These are phyloP conservation scores for Dioszegia hungarica DNA, from an alignment of 768 basidiomycete genomes.

Conservation along the genomic window DNA sequence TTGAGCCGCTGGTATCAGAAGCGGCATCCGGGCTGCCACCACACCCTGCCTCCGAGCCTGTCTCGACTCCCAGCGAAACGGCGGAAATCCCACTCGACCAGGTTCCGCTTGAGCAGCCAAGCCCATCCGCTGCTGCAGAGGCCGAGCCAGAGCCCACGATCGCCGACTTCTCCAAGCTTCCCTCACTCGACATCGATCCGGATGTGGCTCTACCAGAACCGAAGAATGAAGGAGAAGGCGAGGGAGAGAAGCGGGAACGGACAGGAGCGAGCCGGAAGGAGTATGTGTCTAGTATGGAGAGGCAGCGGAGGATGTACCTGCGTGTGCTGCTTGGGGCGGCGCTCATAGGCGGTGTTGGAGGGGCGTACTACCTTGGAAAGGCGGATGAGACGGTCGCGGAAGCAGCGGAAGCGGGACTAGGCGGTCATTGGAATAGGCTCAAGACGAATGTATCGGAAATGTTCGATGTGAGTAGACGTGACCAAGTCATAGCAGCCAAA, in stretches of 20 bases:
- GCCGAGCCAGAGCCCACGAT: neutral
- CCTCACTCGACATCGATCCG: conserved; percentile 48
- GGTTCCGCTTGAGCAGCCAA: conserved; percentile 6
- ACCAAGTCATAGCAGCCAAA: neutral
- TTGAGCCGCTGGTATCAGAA: conserved; percentile 22
- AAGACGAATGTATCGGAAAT: conserved; percentile 32
- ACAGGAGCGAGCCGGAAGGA: conserved; percentile 58
- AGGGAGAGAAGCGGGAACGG: conserved; percentile 13
- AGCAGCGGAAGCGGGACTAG: conserved; percentile 6
- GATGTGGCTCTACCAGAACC: conserved; percentile 27
- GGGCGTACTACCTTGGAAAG: conserved; percentile 62
- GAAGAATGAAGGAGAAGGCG: conserved; percentile 10
- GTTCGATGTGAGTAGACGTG: conserved; percentile 22
- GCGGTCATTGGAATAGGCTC: conserved; percentile 13
- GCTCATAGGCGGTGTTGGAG: conserved; percentile 57
- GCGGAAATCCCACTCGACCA: neutral
- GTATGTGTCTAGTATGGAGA: conserved; percentile 72
- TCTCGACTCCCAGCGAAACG: neutral
- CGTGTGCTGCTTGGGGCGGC: conserved; percentile 56
- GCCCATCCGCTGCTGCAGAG: conserved; percentile 1
- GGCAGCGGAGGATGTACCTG: conserved; percentile 59
- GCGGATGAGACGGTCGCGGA: conserved; percentile 59
- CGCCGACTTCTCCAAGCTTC: conserved; percentile 24
- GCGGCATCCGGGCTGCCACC: conserved; percentile 7
- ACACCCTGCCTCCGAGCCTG: neutral